Evolutionary conservation across 441 rosid genomes (phyloP).

Genomic region (Adansonia gregorii): DNA sequence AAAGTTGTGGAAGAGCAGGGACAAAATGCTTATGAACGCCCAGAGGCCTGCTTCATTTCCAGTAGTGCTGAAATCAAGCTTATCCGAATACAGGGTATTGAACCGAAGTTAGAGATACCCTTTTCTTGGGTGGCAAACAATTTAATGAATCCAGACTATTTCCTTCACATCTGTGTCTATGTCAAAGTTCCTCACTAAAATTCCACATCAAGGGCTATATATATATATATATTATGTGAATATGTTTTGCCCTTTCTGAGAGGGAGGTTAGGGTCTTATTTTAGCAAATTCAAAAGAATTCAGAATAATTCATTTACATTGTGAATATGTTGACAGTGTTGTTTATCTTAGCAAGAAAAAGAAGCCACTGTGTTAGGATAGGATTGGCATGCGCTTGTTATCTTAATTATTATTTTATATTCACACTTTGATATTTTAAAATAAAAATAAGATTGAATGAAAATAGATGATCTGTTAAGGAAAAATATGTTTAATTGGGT

Average conservation of each 20-base stretch:
- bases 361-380: neutral
- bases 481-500: neutral
- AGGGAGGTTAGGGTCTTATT: neutral
- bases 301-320: slow-evolving; percentile 8
- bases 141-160: slow-evolving; percentile 83
- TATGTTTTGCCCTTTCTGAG: neutral
- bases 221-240: neutral
- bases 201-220: slow-evolving; percentile 25
- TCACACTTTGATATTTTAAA: neutral
- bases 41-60: slow-evolving; percentile 23
- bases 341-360: neutral
- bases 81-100: slow-evolving; percentile 84
- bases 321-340: neutral
- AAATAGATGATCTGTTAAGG: neutral
- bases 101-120: slow-evolving; percentile 81
- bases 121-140: slow-evolving; percentile 92
- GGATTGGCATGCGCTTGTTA: neutral
- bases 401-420: neutral
- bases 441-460: neutral
- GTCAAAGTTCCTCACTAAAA: slow-evolving; percentile 44
- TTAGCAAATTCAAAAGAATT: slow-evolving; percentile 16
- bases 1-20: slow-evolving; percentile 33
- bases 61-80: slow-evolving; percentile 60
- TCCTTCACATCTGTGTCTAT: slow-evolving; percentile 71
- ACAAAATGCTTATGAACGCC: slow-evolving; percentile 24